These are phyloP conservation scores for Ophiognomonia clavigignenti-juglandacearum DNA, from an alignment of 2,329 filamentous ascomycete genomes.

Conservation along the genomic window DNA sequence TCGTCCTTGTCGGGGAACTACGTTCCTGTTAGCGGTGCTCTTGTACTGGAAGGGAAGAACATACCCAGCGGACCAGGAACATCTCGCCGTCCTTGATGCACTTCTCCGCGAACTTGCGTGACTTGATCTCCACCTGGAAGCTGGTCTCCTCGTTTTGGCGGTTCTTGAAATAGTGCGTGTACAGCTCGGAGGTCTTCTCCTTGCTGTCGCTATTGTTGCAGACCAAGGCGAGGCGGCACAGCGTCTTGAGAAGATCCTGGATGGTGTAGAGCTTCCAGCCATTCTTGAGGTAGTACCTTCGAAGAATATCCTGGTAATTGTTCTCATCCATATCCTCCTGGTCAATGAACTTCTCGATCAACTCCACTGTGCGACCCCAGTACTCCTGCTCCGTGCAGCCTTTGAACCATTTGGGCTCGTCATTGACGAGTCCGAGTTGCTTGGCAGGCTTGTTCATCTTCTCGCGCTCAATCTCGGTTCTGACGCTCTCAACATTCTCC, in stretches of 20 bases:
- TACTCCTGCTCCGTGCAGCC: conserved; percentile 61
- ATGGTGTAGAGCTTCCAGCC: conserved; percentile 94
- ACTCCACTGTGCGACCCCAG: conserved; percentile 78
- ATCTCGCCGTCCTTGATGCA: conserved; percentile 89
- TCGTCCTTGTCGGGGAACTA: conserved; percentile 64
- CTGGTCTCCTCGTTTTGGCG: conserved; percentile 81
- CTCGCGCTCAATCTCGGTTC: conserved; percentile 67
- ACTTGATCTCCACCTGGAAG: conserved; percentile 83
- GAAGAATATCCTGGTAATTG: conserved; percentile 83
- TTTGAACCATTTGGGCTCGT: conserved; percentile 73
- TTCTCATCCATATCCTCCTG: conserved; percentile 70
- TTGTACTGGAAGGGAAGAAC: too few species aligned
- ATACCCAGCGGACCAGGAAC: conserved; percentile 86
- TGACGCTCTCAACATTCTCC: conserved; percentile 67
- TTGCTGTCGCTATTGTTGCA: conserved; percentile 83
- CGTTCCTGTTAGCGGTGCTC: conserved; percentile 25
- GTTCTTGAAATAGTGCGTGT: conserved; percentile 79
- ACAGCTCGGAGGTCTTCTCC: conserved; percentile 89
- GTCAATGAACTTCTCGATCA: conserved; percentile 82
- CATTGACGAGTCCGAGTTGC: conserved; percentile 78
- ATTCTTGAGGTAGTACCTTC: conserved; percentile 83
- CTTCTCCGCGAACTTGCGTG: conserved; percentile 88
- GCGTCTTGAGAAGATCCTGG: conserved; percentile 77
- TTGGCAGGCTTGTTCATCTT: conserved; percentile 74
- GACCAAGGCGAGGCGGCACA: conserved; percentile 75